Percentiles rank a stretch among this genome's conserved stretches.
These are phyloP conservation scores for Komagataella pseudopastoris DNA, from an alignment of 805 yeast genomes.

Conservation along the genomic window DNA sequence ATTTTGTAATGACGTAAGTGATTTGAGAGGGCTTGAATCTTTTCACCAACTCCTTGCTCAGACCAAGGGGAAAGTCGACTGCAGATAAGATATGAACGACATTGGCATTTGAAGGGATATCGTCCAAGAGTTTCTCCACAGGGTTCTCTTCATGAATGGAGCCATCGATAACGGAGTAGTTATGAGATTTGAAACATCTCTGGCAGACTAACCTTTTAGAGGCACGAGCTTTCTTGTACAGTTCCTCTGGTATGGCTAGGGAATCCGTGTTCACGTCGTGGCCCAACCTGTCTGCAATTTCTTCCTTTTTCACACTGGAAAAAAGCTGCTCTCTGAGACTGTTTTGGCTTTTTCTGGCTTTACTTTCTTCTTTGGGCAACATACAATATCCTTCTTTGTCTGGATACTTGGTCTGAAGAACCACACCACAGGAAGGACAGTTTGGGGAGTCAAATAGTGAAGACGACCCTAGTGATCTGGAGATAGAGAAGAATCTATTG, in stretches of 20 bases:
- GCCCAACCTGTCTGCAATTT: conserved; percentile 1
- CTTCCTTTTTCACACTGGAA: conserved; percentile 2
- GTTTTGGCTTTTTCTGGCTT: background rate
- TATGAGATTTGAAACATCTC: conserved; percentile 40
- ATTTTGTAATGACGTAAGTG: conserved; percentile 26
- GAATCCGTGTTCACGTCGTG: background rate
- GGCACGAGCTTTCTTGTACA: background rate
- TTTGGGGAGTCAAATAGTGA: background rate
- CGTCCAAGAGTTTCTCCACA: conserved; percentile 15
- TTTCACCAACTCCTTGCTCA: conserved; percentile 23
- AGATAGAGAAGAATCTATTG: background rate
- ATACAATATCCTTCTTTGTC: conserved; percentile 28
- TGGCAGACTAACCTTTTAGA: conserved; percentile 25
- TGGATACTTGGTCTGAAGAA: conserved; percentile 27
- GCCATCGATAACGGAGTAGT: conserved; percentile 24
- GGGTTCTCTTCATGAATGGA: conserved; percentile 20
- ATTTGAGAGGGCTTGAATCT: conserved; percentile 21
- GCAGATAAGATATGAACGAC: conserved; percentile 53
- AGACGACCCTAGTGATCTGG: background rate
- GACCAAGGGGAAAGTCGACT: conserved; percentile 58
- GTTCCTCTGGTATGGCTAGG: background rate
- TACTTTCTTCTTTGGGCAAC: background rate
- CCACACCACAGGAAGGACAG: conserved; percentile 49
- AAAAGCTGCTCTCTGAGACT: conserved; percentile 25
- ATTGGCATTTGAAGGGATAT: conserved; percentile 29